These are phyloP conservation scores for Dillenia suffruticosa DNA, from an alignment of 164 flowering plant species.

Conservation along the genomic window DNA sequence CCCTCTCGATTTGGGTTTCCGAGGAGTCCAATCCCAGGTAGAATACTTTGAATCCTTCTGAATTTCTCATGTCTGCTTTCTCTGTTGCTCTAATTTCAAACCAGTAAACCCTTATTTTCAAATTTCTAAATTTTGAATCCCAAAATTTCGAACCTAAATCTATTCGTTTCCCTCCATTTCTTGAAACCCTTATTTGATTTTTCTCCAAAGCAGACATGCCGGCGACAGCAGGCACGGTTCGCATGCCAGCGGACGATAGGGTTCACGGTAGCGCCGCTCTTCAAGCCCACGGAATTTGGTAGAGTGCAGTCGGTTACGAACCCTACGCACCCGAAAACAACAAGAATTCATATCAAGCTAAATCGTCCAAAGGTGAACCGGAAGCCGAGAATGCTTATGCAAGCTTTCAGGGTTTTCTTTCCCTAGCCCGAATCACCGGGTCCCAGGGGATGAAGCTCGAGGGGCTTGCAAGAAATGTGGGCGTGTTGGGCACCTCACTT, in stretches of 20 bases:
- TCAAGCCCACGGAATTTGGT: constrained; percentile 99
- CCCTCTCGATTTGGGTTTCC: too few relatives aligned
- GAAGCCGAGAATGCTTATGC: constrained; percentile 82
- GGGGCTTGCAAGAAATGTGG: constrained; percentile 96
- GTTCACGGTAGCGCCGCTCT: constrained; percentile 98
- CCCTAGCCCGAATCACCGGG: constrained; percentile 79
- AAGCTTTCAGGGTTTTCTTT: constrained; percentile 86
- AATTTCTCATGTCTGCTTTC: too few relatives aligned
- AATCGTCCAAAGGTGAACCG: constrained; percentile 39
- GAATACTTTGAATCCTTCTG: too few relatives aligned
- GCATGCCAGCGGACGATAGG: constrained; percentile 99
- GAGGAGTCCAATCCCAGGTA: too few relatives aligned
- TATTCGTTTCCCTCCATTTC: background rate
- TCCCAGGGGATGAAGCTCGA: constrained; percentile 78
- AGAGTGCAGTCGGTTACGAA: constrained; percentile 93
- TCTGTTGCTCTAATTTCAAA: too few relatives aligned
- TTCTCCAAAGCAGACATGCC: constrained; percentile 39
- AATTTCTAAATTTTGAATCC: too few relatives aligned
- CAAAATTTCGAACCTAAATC: too few relatives aligned
- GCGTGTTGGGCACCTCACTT: constrained; percentile 90
- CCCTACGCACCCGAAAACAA: constrained; percentile 91
- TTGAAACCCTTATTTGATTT: background rate
- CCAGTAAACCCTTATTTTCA: too few relatives aligned
- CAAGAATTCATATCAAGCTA: constrained; percentile 27
- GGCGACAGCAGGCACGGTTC: constrained; percentile 99